Conservation (phyloP, 2,329 filamentous ascomycete genomes). For the Purpureocillium takamizusanense region DNA sequence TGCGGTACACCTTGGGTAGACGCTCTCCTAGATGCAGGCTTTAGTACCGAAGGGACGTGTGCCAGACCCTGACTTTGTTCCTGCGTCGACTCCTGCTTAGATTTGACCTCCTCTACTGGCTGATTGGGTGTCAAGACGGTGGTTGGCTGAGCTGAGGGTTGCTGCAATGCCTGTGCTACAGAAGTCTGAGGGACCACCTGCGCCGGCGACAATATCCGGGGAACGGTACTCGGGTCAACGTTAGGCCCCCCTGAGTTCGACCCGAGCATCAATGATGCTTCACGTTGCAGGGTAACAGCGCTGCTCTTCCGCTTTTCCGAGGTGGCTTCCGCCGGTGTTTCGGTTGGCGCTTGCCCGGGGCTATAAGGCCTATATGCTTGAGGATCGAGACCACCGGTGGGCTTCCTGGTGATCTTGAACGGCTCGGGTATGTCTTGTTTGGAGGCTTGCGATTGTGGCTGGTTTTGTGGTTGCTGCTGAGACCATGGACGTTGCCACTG, state of each 20-base stretch:
- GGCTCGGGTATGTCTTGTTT: neutral
- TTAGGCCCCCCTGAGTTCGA: conserved; percentile 10
- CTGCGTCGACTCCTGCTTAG: neutral
- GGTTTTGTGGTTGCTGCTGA: neutral
- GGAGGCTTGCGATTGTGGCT: neutral
- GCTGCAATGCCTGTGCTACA: conserved; percentile 5
- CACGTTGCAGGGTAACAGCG: conserved; percentile 14
- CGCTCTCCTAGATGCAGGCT: conserved; percentile 4
- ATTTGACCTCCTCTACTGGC: neutral
- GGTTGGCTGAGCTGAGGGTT: conserved; percentile 1
- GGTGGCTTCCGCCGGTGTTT: neutral
- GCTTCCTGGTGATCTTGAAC: conserved; percentile 10
- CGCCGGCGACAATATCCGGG: conserved; percentile 13
- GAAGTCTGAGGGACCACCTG: conserved; percentile 11
- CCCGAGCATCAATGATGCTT: conserved; percentile 14
- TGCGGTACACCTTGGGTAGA: neutral
- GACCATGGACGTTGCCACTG: neutral
- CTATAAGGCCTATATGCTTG: conserved; percentile 8
- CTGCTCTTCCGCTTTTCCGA: conserved; percentile 6
- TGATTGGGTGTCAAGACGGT: neutral
- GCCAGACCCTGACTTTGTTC: neutral
- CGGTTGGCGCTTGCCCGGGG: conserved; percentile 4
- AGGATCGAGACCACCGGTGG: neutral
- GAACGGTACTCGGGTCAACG: conserved; percentile 11
- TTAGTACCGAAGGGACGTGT: conserved; percentile 6